phyloP scores from a whole-genome alignment of 768 basidiomycete species.

The Leucocoprinus leucothites region DNA sequence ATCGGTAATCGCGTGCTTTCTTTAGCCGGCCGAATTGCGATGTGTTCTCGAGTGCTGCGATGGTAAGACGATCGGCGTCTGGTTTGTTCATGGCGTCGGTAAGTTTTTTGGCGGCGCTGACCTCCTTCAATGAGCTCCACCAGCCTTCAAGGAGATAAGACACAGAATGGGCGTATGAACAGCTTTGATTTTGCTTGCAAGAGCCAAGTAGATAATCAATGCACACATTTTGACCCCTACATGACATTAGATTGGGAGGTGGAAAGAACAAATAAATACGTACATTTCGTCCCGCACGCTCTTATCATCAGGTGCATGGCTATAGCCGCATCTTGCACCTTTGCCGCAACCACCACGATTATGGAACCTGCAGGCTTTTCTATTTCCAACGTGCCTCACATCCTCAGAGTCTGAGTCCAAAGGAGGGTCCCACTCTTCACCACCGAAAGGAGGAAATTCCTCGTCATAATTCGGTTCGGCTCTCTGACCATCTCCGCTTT shows the following conservation, averaged over 20 bases:
- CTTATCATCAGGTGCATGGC: constrained; percentile 52
- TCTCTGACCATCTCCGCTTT: constrained; percentile 16
- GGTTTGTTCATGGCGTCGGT: background rate
- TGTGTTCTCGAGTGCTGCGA: background rate
- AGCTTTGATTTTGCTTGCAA: constrained; percentile 38
- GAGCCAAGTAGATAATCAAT: constrained; percentile 33
- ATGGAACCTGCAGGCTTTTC: constrained; percentile 52
- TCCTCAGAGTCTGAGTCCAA: constrained; percentile 54
- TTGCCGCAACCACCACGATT: constrained; percentile 49
- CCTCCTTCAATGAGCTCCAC: constrained; percentile 24
- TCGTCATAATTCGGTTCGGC: constrained; percentile 26
- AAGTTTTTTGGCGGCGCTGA: background rate
- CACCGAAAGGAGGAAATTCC: constrained; percentile 30
- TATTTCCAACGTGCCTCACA: constrained; percentile 48
- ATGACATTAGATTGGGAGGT: background rate
- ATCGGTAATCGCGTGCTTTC: background rate
- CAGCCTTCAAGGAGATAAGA: constrained; percentile 32
- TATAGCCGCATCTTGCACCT: constrained; percentile 40
- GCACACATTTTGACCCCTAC: constrained; percentile 49
- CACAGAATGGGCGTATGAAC: constrained; percentile 30
- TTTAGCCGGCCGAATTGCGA: background rate
- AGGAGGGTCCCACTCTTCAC: constrained; percentile 33
- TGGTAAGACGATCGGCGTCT: background rate
- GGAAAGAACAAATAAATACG: constrained; percentile 17
- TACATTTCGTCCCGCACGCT: constrained; percentile 55